Evolutionary conservation across 768 basidiomycete species (phyloP), one percentile per base, ranked within the genome.

Genomic region (Russula sp.): DNA sequence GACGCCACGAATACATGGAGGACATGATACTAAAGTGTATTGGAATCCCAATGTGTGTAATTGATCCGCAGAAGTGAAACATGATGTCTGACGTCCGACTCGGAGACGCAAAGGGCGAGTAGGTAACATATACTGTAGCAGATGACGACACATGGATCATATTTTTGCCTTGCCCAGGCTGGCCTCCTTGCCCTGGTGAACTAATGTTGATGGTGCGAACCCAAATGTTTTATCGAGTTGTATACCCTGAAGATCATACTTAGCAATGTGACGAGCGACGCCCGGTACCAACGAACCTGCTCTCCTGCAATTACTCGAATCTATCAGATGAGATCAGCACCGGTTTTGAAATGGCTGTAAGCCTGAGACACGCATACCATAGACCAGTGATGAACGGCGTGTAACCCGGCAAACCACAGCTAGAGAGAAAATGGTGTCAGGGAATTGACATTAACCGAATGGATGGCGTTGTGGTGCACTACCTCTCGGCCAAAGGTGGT

Each of bases 301-400:
- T 94, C 91, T 67, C 90, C 89, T 22, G 89, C 87, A 65, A 93
- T 88, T 18, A 92, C 87, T 57, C 92, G 87, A 59, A 94, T 81
- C 90, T 92, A 63, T 18, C 40, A 22, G 40, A 50, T 53, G 60
- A 48, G 38, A 50, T 53, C 49, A 59, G 69, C 50, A 46, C 62
- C 56, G 44, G 67, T 34, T 22, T 57, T 58, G n/a, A 11, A 26
- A 48, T 16, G 16, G 8, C 3, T 48, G 46, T 22, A 42, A 32
- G 42, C 49, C 44, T 64, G 46, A 62, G 20, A 30, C 24, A 16
- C 69, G 20, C 82, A 68, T 72, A 90, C 89, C 88, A 92, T 92
- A 22, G 90, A 91, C 90, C 90, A 94, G 72, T 94, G 92, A 75
- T 94, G 92, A 28, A 94, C 87, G 49, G 91, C 91, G 71, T 94